Conservation (phyloP, 441 rosid genomes). For the Populus tomentosa region DNA sequence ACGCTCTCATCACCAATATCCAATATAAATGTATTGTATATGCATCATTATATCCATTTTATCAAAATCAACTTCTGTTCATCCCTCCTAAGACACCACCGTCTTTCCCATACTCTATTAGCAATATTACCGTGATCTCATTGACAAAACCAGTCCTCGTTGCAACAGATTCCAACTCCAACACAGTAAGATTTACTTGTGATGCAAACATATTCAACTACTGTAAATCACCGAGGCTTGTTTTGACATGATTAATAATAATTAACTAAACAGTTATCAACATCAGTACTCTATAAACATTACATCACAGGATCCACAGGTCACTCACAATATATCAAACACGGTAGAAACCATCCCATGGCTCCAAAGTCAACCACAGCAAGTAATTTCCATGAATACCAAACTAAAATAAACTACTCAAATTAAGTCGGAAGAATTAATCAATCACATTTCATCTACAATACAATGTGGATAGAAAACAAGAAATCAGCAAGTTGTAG, state of each 20-base stretch:
- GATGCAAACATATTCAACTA: background rate
- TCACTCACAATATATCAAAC: background rate
- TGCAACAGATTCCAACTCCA: background rate
- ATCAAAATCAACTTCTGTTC: background rate
- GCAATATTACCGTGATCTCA: background rate
- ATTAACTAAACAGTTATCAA: background rate
- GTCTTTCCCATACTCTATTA: background rate
- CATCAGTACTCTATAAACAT: background rate
- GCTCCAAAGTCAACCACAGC: background rate
- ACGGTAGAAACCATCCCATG: background rate
- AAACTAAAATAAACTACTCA: background rate
- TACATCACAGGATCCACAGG: background rate
- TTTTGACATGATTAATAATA: background rate
- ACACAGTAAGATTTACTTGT: background rate
- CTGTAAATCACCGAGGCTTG: background rate
- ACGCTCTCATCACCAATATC: background rate
- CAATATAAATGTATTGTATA: background rate
- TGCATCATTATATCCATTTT: background rate
- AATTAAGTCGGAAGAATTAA: background rate
- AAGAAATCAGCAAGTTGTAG: slow-evolving; percentile 7
- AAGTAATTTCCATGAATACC: background rate
- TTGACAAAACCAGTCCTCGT: background rate
- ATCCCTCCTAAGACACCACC: background rate
- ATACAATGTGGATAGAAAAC: slow-evolving; percentile 21
- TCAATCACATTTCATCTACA: background rate